Conservation (phyloP, 1,139 yeast species). For the Scheffersomyces lignicola region DNA sequence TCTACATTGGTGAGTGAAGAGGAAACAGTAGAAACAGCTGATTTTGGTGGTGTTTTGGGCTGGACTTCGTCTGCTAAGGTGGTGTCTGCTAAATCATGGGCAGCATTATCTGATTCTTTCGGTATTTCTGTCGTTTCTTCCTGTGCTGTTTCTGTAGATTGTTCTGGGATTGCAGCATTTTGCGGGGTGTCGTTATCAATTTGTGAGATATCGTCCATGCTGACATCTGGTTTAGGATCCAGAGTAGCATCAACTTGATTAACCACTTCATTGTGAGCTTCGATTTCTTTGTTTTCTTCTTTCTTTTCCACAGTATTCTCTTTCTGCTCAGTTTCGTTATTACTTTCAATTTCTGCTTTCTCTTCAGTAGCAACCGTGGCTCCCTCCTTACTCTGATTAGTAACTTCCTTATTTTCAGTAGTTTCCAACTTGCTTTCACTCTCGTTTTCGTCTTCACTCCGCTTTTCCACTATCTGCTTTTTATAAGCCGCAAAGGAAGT, state of each 20-base stretch:
- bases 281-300: not conserved
- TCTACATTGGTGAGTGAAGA: too few species aligned
- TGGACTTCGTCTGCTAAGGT: too few species aligned
- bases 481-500: slow-evolving; percentile 18
- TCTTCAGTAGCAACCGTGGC: not conserved
- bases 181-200: not conserved
- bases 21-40: too few species aligned
- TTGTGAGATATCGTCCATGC: slow-evolving; percentile 1
- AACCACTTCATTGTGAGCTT: slow-evolving; percentile 5
- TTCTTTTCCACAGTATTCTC: slow-evolving; percentile 3
- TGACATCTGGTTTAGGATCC: too few species aligned
- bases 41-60: too few species aligned
- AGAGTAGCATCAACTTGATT: slow-evolving; percentile 3
- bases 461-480: slow-evolving; percentile 12
- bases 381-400: slow-evolving; percentile 5
- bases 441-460: slow-evolving; percentile 4
- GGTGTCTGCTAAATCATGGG: not conserved
- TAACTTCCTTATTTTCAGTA: not conserved
- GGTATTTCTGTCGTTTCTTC: too few species aligned
- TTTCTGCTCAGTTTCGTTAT: not conserved
- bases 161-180: not conserved
- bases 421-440: slow-evolving; percentile 1
- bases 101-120: too few species aligned
- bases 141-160: too few species aligned
- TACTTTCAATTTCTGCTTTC: not conserved